phyloP scores from a whole-genome alignment of 2,329 filamentous ascomycete species.

The Ilyonectria robusta region DNA sequence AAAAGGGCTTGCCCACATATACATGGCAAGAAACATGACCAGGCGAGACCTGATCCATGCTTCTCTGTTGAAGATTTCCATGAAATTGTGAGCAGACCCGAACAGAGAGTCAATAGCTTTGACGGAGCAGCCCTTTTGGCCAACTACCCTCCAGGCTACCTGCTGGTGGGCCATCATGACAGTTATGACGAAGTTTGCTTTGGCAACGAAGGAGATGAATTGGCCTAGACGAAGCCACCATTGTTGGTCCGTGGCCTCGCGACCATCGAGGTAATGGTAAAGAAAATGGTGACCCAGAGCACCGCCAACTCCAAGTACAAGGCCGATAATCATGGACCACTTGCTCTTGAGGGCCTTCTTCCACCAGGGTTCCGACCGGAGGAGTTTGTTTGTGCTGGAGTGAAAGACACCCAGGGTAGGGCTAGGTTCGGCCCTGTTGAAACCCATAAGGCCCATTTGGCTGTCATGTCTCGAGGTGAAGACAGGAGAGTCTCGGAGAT shows the following conservation, averaged over 20 bases:
- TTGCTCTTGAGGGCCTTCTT: slow-evolving; percentile 23
- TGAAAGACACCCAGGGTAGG: neutral
- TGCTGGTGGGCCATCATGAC: slow-evolving; percentile 31
- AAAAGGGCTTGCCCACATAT: slow-evolving; percentile 39
- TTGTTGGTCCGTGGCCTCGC: slow-evolving; percentile 18
- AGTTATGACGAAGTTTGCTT: slow-evolving; percentile 27
- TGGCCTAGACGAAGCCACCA: slow-evolving; percentile 33
- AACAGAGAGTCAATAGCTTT: slow-evolving; percentile 39
- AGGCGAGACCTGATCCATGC: slow-evolving; percentile 42
- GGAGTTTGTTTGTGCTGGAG: slow-evolving; percentile 6
- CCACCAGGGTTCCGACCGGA: neutral
- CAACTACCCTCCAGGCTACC: slow-evolving; percentile 28
- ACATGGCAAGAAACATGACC: slow-evolving; percentile 42
- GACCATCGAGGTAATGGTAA: slow-evolving; percentile 19
- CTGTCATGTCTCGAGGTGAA: slow-evolving; percentile 18
- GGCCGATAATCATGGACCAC: slow-evolving; percentile 27
- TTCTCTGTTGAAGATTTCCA: slow-evolving; percentile 38
- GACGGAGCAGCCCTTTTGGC: slow-evolving; percentile 24
- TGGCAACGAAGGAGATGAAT: slow-evolving; percentile 30
- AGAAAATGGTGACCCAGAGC: slow-evolving; percentile 24
- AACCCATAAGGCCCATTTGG: slow-evolving; percentile 16
- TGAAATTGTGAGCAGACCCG: slow-evolving; percentile 32
- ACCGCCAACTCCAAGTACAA: slow-evolving; percentile 19
- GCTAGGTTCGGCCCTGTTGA: neutral
- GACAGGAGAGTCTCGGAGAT: slow-evolving; percentile 11